A percentile compares a stretch with the other conserved stretches of the same genome.
Evolutionary conservation across 495 filamentous ascomycete species (phyloP).

Genomic region (Aspergillus heteromorphus): DNA sequence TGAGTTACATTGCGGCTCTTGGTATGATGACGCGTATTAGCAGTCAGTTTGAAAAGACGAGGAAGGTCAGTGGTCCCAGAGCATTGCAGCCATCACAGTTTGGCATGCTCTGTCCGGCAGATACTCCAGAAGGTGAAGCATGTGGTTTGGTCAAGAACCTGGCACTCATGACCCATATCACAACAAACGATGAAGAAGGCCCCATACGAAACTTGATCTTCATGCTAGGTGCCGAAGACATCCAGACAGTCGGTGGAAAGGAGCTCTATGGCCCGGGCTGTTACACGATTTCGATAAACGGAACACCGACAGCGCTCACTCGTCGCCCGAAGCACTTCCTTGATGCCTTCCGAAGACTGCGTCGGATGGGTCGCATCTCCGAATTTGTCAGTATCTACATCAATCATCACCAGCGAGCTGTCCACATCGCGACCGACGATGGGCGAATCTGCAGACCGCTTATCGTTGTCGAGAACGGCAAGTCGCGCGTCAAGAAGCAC

Average conservation of each 20-base stretch:
- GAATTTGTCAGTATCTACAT: constrained; percentile 94
- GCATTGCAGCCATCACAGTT: constrained; percentile 96
- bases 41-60: constrained; percentile 97
- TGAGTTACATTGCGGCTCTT: constrained; percentile 96
- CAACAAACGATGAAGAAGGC: constrained; percentile 87
- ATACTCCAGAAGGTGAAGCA: constrained; percentile 97
- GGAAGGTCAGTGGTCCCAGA: constrained; percentile 91
- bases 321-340: constrained; percentile 79
- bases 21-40: constrained; percentile 99
- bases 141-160: constrained; percentile 98
- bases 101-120: constrained; percentile 93
- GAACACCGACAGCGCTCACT: constrained; percentile 82
- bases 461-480: constrained; percentile 84
- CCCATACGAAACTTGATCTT: constrained; percentile 77
- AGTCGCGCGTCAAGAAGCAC: constrained; percentile 67
- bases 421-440: constrained; percentile 96
- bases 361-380: constrained; percentile 82
- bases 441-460: constrained; percentile 92
- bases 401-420: constrained; percentile 83
- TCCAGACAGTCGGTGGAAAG: constrained; percentile 63
- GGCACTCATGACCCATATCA: constrained; percentile 98
- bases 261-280: constrained; percentile 79
- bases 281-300: constrained; percentile 92
- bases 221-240: constrained; percentile 72
- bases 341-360: constrained; percentile 71